Conservation (phyloP, 495 filamentous ascomycete genomes). For the Neurospora sp. region DNA sequence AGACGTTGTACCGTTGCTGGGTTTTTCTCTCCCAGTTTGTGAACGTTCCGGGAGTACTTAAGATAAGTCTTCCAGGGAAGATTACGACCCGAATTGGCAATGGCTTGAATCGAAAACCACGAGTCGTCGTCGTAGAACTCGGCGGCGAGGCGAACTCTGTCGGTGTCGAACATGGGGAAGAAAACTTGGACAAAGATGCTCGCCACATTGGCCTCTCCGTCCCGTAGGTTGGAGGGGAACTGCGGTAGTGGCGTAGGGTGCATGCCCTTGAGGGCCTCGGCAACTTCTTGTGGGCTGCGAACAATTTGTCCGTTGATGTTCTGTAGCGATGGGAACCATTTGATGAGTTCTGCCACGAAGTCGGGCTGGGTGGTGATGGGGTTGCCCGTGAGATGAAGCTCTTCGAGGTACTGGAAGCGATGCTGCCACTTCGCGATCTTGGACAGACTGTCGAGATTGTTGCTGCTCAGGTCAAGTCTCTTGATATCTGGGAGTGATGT, state of each 20-base stretch:
- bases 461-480: conserved; percentile 75
- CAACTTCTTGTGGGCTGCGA: conserved; percentile 56
- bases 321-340: conserved; percentile 71
- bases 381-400: conserved; percentile 67
- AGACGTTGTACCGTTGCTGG: conserved; percentile 51
- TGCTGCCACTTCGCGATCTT: conserved; percentile 69
- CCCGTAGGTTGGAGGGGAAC: conserved; percentile 58
- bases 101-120: conserved; percentile 68
- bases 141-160: conserved; percentile 50
- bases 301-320: conserved; percentile 62
- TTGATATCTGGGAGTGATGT: conserved; percentile 70
- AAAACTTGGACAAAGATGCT: conserved; percentile 69
- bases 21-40: conserved; percentile 48
- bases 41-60: conserved; percentile 71
- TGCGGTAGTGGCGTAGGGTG: conserved; percentile 55
- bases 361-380: conserved; percentile 54
- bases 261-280: conserved; percentile 27
- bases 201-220: conserved; percentile 57
- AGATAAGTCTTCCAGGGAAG: conserved; percentile 64
- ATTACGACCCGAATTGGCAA: conserved; percentile 40
- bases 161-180: conserved; percentile 62
- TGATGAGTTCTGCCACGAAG: conserved; percentile 60
- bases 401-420: conserved; percentile 67
- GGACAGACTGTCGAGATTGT: conserved; percentile 57
- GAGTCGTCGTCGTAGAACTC: conserved; percentile 71